A percentile compares a stretch with the other conserved stretches of the same genome.
These are phyloP conservation scores for Cladorrhinum sp. DNA, from an alignment of 2,329 filamentous ascomycete genomes.

Conservation along the genomic window DNA sequence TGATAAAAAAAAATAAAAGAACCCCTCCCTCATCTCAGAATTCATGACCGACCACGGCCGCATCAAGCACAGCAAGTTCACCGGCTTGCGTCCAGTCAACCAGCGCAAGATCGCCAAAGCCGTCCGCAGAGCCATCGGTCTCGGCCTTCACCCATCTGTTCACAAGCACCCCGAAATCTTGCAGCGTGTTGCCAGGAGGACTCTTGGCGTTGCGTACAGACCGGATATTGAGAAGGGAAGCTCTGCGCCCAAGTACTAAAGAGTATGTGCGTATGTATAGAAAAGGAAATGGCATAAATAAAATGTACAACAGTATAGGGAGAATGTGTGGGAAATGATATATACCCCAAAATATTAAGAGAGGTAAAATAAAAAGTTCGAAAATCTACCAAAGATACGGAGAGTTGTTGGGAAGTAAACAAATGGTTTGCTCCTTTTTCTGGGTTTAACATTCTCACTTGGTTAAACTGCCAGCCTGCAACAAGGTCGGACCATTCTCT, in stretches of 20 bases:
- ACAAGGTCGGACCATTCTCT: no score
- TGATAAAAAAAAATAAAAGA: constrained; percentile 62
- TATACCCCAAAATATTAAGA: background rate
- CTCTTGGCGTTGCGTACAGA: background rate
- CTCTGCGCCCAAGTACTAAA: background rate
- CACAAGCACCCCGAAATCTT: constrained; percentile 85
- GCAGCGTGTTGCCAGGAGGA: constrained; percentile 6
- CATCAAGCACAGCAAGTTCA: constrained; percentile 73
- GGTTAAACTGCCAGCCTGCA: no score
- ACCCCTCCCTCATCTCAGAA: constrained; percentile 87
- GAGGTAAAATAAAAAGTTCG: background rate
- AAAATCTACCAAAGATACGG: background rate
- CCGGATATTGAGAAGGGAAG: constrained; percentile 1
- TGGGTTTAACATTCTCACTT: no score
- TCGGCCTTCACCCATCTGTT: constrained; percentile 88
- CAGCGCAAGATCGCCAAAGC: constrained; percentile 93
- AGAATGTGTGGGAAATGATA: background rate
- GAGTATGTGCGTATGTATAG: background rate
- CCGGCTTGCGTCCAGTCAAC: constrained; percentile 81
- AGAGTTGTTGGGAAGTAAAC: no score
- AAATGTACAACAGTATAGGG: background rate
- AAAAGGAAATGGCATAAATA: constrained; percentile 24
- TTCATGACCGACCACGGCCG: constrained; percentile 82
- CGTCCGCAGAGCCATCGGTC: constrained; percentile 79
- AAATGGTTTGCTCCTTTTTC: no score